Evolutionary conservation across 352 stramenopile genomes (phyloP).

Genomic region (Pythium folliculosum): DNA sequence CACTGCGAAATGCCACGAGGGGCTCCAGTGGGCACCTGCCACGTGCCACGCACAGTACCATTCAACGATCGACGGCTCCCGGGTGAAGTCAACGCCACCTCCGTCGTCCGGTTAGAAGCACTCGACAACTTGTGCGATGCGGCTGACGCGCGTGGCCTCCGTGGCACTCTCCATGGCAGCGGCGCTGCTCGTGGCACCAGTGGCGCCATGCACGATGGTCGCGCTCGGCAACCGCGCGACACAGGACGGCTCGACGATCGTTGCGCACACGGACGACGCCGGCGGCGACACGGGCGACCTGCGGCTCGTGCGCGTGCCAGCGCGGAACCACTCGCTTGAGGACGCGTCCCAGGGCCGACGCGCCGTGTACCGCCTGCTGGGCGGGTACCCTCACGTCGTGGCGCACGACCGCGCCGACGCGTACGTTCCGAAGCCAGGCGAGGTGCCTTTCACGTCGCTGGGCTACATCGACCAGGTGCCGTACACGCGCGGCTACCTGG

Average conservation of each 20-base stretch:
- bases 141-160: background rate
- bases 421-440: conserved; percentile 44
- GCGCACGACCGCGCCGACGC: conserved; percentile 61
- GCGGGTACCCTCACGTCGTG: conserved; percentile 78
- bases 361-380: conserved; percentile 69
- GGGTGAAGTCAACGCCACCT: background rate
- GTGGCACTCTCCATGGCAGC: background rate
- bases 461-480: conserved; percentile 89
- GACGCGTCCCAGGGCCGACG: conserved; percentile 32
- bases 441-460: conserved; percentile 41
- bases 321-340: conserved; percentile 48
- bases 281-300: conserved; percentile 83
- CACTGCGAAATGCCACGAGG: background rate
- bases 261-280: conserved; percentile 89
- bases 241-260: conserved; percentile 81
- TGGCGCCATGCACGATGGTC: conserved; percentile 83
- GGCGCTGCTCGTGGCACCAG: background rate
- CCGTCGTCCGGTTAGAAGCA: background rate
- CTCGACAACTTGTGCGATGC: background rate
- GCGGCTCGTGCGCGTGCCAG: conserved; percentile 84
- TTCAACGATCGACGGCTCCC: background rate
- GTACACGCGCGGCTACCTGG: conserved; percentile 93
- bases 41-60: background rate
- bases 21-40: too few relatives aligned
- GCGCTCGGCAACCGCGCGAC: conserved; percentile 80